phyloP scores from a whole-genome alignment of 2,329 filamentous ascomycete species.

The Neofusicoccum parvum region DNA sequence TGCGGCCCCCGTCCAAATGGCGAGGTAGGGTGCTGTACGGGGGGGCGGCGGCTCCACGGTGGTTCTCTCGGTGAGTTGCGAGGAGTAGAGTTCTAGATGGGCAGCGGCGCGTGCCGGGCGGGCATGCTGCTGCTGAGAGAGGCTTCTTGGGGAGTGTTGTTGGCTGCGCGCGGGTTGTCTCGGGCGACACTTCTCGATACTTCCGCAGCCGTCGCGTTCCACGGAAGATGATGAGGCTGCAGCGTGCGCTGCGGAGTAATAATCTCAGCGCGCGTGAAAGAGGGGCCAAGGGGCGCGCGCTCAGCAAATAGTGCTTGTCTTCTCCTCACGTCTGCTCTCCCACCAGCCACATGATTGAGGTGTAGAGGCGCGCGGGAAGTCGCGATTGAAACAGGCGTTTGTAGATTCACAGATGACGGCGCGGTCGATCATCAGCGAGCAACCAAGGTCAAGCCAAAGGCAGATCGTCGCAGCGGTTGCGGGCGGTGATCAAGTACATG shows the following conservation, averaged over 20 bases:
- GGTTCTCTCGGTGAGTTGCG: constrained; percentile 4
- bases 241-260: constrained; percentile 17
- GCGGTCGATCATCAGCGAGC: constrained; percentile 12
- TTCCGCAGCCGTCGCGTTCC: constrained; percentile 14
- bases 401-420: constrained; percentile 20
- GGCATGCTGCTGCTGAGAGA: not conserved
- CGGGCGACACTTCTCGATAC: constrained; percentile 16
- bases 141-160: not conserved
- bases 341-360: constrained; percentile 9
- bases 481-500: constrained; percentile 16
- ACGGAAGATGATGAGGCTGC: constrained; percentile 18
- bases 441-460: constrained; percentile 11
- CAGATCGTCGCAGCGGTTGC: constrained; percentile 12
- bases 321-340: constrained; percentile 2
- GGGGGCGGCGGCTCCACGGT: constrained; percentile 11
- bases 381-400: constrained; percentile 4
- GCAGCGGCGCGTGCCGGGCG: constrained; percentile 4
- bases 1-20: constrained; percentile 9
- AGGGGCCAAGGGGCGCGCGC: constrained; percentile 5
- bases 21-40: not conserved
- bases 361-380: constrained; percentile 2
- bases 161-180: constrained; percentile 1
- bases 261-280: constrained; percentile 13
- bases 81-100: constrained; percentile 12
- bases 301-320: constrained; percentile 10